Evolutionary conservation across 441 rosid genomes (phyloP), one percentile per base, ranked within the genome.

Genomic region (Adansonia gregorii): DNA sequence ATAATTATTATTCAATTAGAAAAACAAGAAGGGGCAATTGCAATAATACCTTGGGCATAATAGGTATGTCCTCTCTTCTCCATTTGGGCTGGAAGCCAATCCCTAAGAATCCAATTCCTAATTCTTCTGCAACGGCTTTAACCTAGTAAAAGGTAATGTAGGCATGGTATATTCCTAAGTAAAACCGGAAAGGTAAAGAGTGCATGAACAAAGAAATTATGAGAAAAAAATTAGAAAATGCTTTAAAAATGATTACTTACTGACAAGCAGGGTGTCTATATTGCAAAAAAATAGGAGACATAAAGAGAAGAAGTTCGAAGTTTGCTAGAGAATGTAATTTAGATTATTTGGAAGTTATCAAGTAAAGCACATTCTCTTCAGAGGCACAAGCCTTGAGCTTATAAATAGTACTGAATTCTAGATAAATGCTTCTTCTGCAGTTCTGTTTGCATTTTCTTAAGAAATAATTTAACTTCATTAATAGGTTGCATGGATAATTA

Each of bases 101-200:
- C 80, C 99, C 99, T 75, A 97, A 84, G 85, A 97, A 97, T 76
- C 99, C 98, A 75, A 92, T 97, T 79, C 98, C 99, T 97, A 97
- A 89, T 84, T 97, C 99, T 82, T 94, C 98, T 67, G 99, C 90
- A 66, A 97, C 98, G 72, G 99, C 99, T 89, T 97, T 97, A 60
- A 97, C 99, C 97, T 92, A 82, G 58, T 8, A 43, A 82, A 20
- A 43, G 17, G 45, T 58, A 79, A 31, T 46, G 76, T 81, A 79
- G 67, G 55, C 68, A 73, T 27, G 64, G 8, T 24, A 76, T 17
- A 58, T 52, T 24, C 24, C 51, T 10, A 22, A 64, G 54, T 49
- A 31, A 68, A 64, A 54, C 8, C 7, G 7, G 55, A 24, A 67
- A 60, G 45, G 10, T 22, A 19, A 75, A 64, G 64, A 2, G 19